Base-by-base conservation (phyloP, 805 yeast genomes). In the Cyberlindnera veronae region DNA sequence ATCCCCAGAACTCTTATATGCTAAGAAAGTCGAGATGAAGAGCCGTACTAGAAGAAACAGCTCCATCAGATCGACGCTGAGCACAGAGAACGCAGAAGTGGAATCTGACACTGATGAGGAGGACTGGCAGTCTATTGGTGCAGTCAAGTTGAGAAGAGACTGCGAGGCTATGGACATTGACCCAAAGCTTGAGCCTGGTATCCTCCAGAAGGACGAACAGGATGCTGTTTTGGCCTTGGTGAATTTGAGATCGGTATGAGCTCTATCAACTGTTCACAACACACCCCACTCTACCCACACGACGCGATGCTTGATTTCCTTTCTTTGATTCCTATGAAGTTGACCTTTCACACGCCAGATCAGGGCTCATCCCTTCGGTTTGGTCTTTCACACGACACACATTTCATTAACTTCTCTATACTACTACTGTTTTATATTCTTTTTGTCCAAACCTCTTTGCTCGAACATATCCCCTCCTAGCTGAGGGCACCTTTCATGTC, bases 121-220 rank as follows among this genome's bases (percentile, higher is more conserved):
- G 62, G 98, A 91, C 62, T 91, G 99, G 99, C 84, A 81, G 46
- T 66, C 88, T 0, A 82, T 90, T 39, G 97, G 97, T 1, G 89
- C 96, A 0, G 81, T 76, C 28, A 67, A 77, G 31, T 66, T 88
- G 41, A 66, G 85, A 33, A 64, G 54, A 44, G 50, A 58, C 13
- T 24, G 5, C 30, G 17, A 30, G 17, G 36, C 41, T 5, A 42
- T 38, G 42, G 46, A 34, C 9, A 35, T 41, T 8, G 52, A 46
- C 7, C 36, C 49, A 26, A 18, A 35, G 39, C 9, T 28, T 26
- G 32, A 38, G 29, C 20, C 34, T 31, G 34, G 53, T 19, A 42
- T 40, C 22, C 36, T 50, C 20, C 39, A 48, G 27, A 48, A 42
- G 33, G 50, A 52, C 32, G 76, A 71, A 51, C 79, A 76, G 55